Percentiles rank a stretch among this genome's conserved stretches.
Evolutionary conservation across 2,329 filamentous ascomycete genomes (phyloP).

Genomic region (Stagonosporopsis rhizophila): DNA sequence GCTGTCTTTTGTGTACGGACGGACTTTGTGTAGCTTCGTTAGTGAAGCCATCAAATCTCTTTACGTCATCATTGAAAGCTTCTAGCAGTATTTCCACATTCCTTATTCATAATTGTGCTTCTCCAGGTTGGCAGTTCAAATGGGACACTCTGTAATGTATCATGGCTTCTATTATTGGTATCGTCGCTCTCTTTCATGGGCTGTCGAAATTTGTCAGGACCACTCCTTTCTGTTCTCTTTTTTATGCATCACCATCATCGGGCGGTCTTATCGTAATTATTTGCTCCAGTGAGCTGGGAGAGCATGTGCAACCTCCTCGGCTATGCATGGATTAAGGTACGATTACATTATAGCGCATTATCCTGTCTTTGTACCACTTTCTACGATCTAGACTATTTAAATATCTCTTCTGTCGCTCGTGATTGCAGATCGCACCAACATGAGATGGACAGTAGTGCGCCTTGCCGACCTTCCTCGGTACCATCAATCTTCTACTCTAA

Average conservation of each 20-base stretch:
- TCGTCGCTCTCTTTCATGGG: not conserved
- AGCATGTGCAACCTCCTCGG: not conserved
- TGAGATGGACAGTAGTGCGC: not conserved
- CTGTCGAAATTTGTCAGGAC: slow-evolving; percentile 25
- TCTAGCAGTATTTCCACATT: slow-evolving; percentile 1
- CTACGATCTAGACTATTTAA: not conserved
- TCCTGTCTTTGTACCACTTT: not conserved
- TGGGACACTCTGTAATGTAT: not conserved
- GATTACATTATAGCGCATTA: not conserved
- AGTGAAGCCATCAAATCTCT: too few species aligned
- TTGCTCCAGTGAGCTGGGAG: not conserved
- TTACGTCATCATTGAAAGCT: not conserved
- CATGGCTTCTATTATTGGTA: not conserved
- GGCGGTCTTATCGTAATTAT: not conserved
- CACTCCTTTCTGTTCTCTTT: slow-evolving; percentile 20
- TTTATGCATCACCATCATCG: not conserved
- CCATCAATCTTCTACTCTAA: too few species aligned
- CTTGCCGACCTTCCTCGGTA: too few species aligned
- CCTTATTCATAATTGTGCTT: slow-evolving; percentile 7
- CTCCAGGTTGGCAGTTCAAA: slow-evolving; percentile 4
- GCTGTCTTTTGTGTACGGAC: too few species aligned
- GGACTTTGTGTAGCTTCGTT: too few species aligned
- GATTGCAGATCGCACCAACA: not conserved
- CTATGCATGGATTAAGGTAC: not conserved
- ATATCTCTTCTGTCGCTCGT: too few species aligned